Evolutionary conservation across 495 filamentous ascomycete species (phyloP), one percentile per base, ranked within the genome.

Genomic region (Podospora fimiseda): DNA sequence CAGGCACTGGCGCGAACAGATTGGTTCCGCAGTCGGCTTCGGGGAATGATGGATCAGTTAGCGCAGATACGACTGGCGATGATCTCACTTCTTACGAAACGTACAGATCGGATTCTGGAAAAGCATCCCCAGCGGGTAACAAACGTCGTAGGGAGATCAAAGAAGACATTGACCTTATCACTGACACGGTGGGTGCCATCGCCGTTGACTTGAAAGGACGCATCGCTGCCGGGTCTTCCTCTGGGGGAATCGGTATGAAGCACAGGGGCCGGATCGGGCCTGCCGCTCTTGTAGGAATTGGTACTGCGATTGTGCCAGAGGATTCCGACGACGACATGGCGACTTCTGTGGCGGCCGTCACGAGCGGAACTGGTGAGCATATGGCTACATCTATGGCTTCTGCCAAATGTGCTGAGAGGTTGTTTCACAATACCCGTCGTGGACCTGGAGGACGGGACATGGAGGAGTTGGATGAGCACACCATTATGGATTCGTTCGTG

Each of bases 181-280:
- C 85, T 3, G 93, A 98, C 70, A 98, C 93, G 2, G 88, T 98
- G 33, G 93, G 93, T 8, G 94, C 89, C 16, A 93, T 98, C 58
- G 94, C 90, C 39, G 80, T 98, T 53, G 93, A 98, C 60, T 72
- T 73, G 19, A 81, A 75, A 37, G 93, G 93, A 16, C 85, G 86
- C 43, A 95, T 98, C 63, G 94, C 93, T 4, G 93, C 92, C 8
- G 93, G 88, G n/a, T 95, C 94, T 2, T 97, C 93, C 6, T 98
- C 93, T 43, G 93, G 93, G n/a, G 93, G 93, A 6, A 97, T 97
- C 57, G 94, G 94, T 14, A 95, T 98, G 90, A 98, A 98, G 60
- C 90, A 93, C 69, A 78, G 81, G 43, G 93, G 93, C 20, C 83
- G 93, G 40, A 77, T 95, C 60, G 93, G 93, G 2, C 93, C 93